These are phyloP conservation scores for Didymellaceae sp. DNA, from an alignment of 2,329 filamentous ascomycete genomes.

Conservation along the genomic window DNA sequence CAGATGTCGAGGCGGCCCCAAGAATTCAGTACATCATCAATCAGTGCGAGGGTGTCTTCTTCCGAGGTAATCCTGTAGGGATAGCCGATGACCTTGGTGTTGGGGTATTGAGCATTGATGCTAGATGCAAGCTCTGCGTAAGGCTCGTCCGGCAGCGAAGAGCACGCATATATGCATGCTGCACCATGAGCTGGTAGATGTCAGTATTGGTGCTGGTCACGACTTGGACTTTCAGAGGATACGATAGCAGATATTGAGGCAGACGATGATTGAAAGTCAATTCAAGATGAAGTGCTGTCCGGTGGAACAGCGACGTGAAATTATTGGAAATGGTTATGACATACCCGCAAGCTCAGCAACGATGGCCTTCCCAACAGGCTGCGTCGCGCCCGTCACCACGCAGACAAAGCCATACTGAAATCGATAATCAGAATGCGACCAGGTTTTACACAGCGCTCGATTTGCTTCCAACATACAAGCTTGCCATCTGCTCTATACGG, in stretches of 20 bases:
- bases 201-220: too few species aligned
- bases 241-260: too few species aligned
- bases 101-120: slow-evolving; percentile 54
- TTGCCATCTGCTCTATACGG: slow-evolving; percentile 66
- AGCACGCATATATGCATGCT: slow-evolving; percentile 68
- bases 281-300: too few species aligned
- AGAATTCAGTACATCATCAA: slow-evolving; percentile 68
- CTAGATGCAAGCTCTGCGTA: slow-evolving; percentile 52
- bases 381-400: slow-evolving; percentile 67
- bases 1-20: slow-evolving; percentile 65
- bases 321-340: slow-evolving; percentile 18
- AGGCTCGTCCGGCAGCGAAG: slow-evolving; percentile 51
- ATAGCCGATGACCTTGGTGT: slow-evolving; percentile 67
- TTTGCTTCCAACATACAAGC: slow-evolving; percentile 50
- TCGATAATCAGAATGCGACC: not conserved
- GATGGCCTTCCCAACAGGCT: slow-evolving; percentile 67
- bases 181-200: slow-evolving; percentile 63
- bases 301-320: too few species aligned
- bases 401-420: slow-evolving; percentile 68
- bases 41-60: slow-evolving; percentile 65
- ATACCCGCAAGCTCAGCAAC: slow-evolving; percentile 64
- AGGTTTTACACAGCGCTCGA: not conserved
- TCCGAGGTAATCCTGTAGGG: slow-evolving; percentile 66
- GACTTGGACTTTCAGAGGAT: too few species aligned
- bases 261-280: too few species aligned